These are phyloP conservation scores for Pleurotus djamor DNA, from an alignment of 768 basidiomycete species.

Conservation along the genomic window DNA sequence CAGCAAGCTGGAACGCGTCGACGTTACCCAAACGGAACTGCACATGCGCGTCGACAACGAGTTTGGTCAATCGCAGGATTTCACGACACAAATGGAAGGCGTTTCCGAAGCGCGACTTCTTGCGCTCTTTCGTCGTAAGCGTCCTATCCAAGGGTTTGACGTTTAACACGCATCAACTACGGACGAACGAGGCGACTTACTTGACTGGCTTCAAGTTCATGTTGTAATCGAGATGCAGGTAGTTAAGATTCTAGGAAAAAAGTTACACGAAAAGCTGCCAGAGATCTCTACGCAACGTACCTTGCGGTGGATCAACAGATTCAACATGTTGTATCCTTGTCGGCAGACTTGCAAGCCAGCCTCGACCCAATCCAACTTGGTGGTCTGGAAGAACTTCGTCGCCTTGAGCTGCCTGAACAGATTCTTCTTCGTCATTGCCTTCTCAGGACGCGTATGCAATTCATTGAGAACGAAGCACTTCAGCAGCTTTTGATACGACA, in stretches of 20 bases:
- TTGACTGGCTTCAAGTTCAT: slow-evolving; percentile 98
- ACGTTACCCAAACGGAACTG: slow-evolving; percentile 98
- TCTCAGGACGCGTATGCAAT: slow-evolving; percentile 83
- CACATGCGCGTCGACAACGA: slow-evolving; percentile 98
- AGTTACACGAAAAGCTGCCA: slow-evolving; percentile 3
- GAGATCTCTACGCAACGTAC: slow-evolving; percentile 28
- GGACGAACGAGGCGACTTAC: slow-evolving; percentile 27
- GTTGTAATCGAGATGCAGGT: slow-evolving; percentile 96
- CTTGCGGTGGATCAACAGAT: slow-evolving; percentile 98
- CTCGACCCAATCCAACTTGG: slow-evolving; percentile 98
- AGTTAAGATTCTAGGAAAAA: slow-evolving; percentile 74
- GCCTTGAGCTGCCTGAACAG: slow-evolving; percentile 93
- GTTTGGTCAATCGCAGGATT: slow-evolving; percentile 95
- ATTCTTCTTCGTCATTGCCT: slow-evolving; percentile 98
- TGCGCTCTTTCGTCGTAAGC: slow-evolving; percentile 97
- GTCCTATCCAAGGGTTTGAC: slow-evolving; percentile 52
- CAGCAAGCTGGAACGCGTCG: slow-evolving; percentile 98
- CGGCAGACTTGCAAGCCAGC: slow-evolving; percentile 98
- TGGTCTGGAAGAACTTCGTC: slow-evolving; percentile 99
- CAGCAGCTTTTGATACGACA: slow-evolving; percentile 97
- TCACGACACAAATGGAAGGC: slow-evolving; percentile 98
- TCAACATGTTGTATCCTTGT: slow-evolving; percentile 99
- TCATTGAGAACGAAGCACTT: slow-evolving; percentile 97
- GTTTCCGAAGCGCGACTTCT: slow-evolving; percentile 99
- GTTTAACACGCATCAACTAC: not conserved